Evolutionary conservation across 2,329 filamentous ascomycete species (phyloP).

Genomic region (Chrysoporthe austroafricana): DNA sequence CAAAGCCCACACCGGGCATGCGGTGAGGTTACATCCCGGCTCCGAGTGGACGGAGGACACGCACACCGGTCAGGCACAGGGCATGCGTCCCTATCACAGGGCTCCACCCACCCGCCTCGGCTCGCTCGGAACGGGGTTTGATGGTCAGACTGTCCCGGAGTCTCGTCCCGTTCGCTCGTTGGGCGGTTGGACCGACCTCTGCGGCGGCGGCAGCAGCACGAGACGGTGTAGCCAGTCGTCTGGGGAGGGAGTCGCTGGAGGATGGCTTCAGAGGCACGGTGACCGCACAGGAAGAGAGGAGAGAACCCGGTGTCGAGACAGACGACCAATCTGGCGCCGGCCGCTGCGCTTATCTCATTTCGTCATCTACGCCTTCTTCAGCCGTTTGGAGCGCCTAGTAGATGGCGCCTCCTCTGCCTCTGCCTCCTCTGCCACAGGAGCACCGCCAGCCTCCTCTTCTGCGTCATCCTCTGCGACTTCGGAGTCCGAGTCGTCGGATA

Average conservation of each 20-base stretch:
- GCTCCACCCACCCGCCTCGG: conserved; percentile 8
- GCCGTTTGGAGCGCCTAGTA: conserved; percentile 13
- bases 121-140: background rate
- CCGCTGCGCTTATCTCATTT: conserved; percentile 1
- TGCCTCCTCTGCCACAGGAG: conserved; percentile 13
- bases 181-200: background rate
- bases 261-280: background rate
- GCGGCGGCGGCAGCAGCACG: background rate
- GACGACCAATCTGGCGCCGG: background rate
- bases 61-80: conserved; percentile 6
- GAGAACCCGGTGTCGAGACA: background rate
- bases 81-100: background rate
- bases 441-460: conserved; percentile 20
- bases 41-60: background rate
- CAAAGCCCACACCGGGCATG: background rate
- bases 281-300: background rate
- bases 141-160: background rate
- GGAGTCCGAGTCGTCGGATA: conserved; percentile 31
- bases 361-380: conserved; percentile 10
- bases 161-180: background rate
- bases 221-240: background rate
- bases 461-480: conserved; percentile 29
- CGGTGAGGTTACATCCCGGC: conserved; percentile 6
- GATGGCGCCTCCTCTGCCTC: background rate
- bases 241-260: no score